Evolutionary conservation across 2,329 filamentous ascomycete genomes (phyloP).

Genomic region (Venturia nashicola): DNA sequence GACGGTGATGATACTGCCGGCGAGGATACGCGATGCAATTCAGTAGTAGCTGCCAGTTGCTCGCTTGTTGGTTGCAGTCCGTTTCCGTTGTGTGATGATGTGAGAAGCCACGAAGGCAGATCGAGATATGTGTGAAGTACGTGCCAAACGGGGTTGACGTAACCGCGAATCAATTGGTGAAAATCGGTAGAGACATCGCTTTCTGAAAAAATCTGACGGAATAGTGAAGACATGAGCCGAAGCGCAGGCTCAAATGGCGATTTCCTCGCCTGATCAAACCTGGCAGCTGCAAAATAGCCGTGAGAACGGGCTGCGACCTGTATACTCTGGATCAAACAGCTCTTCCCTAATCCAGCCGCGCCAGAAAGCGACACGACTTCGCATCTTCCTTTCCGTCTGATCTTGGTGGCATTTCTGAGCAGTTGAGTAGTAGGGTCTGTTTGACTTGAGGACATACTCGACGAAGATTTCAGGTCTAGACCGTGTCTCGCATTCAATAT

Average conservation of each 20-base stretch:
- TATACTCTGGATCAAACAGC: slow-evolving; percentile 45
- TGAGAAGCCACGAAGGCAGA: slow-evolving; percentile 52
- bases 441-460: not conserved
- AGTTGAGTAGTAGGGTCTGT: slow-evolving; percentile 11
- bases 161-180: slow-evolving; percentile 43
- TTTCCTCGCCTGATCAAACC: slow-evolving; percentile 46
- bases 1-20: slow-evolving; percentile 16
- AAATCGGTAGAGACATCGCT: slow-evolving; percentile 49
- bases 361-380: slow-evolving; percentile 48
- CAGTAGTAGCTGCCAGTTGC: not conserved
- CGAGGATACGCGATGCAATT: slow-evolving; percentile 18
- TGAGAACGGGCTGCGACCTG: slow-evolving; percentile 43
- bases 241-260: slow-evolving; percentile 51
- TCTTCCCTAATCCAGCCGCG: slow-evolving; percentile 47
- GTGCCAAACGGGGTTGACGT: slow-evolving; percentile 45
- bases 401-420: slow-evolving; percentile 33
- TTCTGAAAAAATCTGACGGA: slow-evolving; percentile 54
- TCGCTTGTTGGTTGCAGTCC: not conserved
- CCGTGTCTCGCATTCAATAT: not conserved
- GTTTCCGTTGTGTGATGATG: slow-evolving; percentile 13
- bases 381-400: slow-evolving; percentile 42
- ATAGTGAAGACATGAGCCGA: slow-evolving; percentile 46
- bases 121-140: slow-evolving; percentile 45
- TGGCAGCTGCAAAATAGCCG: slow-evolving; percentile 48
- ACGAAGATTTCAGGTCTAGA: not conserved